A percentile compares a stretch with the other conserved stretches of the same genome.
Conservation (phyloP, 805 yeast species). For the Danielia reshetovae region DNA sequence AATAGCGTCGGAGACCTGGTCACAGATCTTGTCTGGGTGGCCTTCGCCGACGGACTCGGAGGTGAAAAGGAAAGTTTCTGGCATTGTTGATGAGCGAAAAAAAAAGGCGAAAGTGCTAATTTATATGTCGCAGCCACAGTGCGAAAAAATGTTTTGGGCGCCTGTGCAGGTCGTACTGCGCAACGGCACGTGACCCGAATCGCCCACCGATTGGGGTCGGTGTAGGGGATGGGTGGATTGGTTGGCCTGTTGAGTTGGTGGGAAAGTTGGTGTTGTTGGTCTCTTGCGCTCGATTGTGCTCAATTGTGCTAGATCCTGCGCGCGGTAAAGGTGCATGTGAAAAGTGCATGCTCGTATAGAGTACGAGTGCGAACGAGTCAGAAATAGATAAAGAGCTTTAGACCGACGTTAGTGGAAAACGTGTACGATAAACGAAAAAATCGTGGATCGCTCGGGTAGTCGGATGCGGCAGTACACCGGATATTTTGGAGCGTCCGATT, state of each 20-base stretch:
- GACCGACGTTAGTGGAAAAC: too few relatives aligned
- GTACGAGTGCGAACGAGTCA: background rate
- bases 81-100: constrained; percentile 10
- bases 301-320: background rate
- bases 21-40: constrained; percentile 95
- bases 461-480: too few relatives aligned
- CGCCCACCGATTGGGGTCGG: too few relatives aligned
- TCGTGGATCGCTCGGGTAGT: too few relatives aligned
- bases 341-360: background rate
- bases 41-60: constrained; percentile 94
- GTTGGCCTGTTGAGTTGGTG: background rate
- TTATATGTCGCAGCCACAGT: background rate
- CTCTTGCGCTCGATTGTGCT: too few relatives aligned
- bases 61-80: constrained; percentile 58
- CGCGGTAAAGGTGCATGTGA: background rate
- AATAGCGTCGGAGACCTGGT: constrained; percentile 97
- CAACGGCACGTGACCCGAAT: constrained; percentile 3
- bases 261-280: background rate
- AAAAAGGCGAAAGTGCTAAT: background rate
- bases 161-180: constrained; percentile 1
- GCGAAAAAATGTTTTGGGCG: background rate
- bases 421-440: too few relatives aligned
- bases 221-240: too few relatives aligned
- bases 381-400: too few relatives aligned
- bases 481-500: too few relatives aligned